Base-by-base conservation (phyloP, 2,329 filamentous ascomycete genomes). In the Colletotrichum sojae region DNA sequence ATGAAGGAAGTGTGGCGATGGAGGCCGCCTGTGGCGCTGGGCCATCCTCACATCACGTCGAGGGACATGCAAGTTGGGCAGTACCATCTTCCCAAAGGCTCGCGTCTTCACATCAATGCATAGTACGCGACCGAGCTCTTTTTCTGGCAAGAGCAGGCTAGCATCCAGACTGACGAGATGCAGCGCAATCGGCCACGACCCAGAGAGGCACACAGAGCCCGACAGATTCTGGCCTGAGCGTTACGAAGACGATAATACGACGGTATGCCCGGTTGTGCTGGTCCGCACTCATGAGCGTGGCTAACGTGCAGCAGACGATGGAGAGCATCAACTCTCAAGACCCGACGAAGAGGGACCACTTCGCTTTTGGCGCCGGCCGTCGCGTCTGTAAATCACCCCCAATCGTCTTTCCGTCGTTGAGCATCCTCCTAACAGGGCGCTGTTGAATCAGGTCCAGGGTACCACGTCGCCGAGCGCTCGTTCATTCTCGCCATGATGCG, bases 351-450 rank as follows among this genome's bases (percentile, higher is more conserved):
- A 76, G 76, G 1, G 76, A 78, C 59, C 75, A 78, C 69, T 78
- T 77, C 63, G 54, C 74, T 4, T 78, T 78, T 56, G 76, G 76
- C 6, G 74, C 72, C 13, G 76, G 76, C n/a, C 74, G 76, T 8
- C 75, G 76, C 20, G 61, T 55, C 18, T 57, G 61, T 63, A 16
- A 1, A 31, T 16, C 25, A 3, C 22, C 40, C 16, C 45, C 3
- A 3, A 6, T 1, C 27, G 13, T 5, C 4, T 0, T 12, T 16
- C 16, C 15, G 1, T 4, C 5, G 2, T 10, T 6, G 2, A 45
- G 15, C 27, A 12, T 51, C 5, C 8, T 22, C 22, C 12, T 2
- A 40, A 31, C 5, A 5, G 27, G 2, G 27, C 6, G 16, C 6
- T 48, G 2, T 18, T 16, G 15, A 48, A 18, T 16, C 4, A 60